Conservation (phyloP, 2,329 filamentous ascomycete species). For the Clarireedia monteithiana region DNA sequence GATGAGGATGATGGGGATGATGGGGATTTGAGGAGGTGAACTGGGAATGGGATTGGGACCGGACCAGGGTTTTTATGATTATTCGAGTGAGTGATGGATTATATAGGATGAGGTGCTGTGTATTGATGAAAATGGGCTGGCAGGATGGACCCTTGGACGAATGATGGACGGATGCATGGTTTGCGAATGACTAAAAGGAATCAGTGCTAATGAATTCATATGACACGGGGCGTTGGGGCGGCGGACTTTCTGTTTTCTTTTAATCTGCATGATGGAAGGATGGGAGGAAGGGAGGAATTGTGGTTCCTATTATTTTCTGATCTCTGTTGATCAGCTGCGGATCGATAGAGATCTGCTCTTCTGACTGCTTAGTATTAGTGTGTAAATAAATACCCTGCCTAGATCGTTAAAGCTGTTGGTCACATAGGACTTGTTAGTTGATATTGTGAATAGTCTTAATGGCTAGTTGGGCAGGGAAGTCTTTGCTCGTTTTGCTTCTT, state of each 20-base stretch:
- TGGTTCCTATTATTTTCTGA: not conserved
- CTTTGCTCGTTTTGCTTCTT: no score
- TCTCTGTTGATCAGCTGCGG: no score
- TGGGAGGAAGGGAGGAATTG: not conserved
- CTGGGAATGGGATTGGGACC: not conserved
- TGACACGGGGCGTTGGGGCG: constrained; percentile 5
- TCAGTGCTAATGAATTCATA: constrained; percentile 5
- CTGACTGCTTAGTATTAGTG: no score
- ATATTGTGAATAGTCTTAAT: no score
- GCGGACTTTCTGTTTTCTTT: constrained; percentile 4
- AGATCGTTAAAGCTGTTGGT: no score
- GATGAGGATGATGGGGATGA: constrained; percentile 33
- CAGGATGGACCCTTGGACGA: constrained; percentile 3
- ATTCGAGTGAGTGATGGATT: constrained; percentile 1
- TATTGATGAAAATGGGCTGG: not conserved
- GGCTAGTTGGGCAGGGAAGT: no score
- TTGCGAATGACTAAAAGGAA: not conserved
- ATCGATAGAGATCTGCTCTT: no score
- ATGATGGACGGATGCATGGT: no score
- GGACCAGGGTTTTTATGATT: no score
- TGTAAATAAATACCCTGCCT: no score
- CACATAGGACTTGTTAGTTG: no score
- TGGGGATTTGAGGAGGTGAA: constrained; percentile 17
- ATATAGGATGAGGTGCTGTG: not conserved
- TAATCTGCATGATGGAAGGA: not conserved